Conservation (phyloP, 2,329 filamentous ascomycete genomes). For the Plenodomus tracheiphilus region DNA sequence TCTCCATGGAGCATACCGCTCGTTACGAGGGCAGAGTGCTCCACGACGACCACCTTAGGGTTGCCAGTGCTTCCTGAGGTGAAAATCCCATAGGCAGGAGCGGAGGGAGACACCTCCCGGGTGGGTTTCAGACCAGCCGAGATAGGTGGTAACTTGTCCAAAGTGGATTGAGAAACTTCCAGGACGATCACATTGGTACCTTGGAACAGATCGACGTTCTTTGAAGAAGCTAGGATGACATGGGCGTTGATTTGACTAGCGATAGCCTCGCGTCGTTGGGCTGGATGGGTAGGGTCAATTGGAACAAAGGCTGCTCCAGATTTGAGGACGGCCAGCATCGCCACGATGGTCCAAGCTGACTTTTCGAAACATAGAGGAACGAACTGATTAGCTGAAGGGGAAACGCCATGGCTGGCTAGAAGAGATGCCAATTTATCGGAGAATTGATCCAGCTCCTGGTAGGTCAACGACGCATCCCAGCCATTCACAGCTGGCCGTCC, state of each 20-base stretch:
- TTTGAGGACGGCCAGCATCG: slow-evolving; percentile 49
- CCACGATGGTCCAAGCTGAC: slow-evolving; percentile 27
- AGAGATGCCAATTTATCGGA: no score
- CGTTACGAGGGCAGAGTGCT: slow-evolving; percentile 52
- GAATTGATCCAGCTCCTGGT: slow-evolving; percentile 1
- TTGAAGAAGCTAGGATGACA: background rate
- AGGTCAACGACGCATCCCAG: no score
- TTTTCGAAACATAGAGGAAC: slow-evolving; percentile 32
- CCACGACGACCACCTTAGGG: no score
- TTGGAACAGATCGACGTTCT: no score
- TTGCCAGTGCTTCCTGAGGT: no score
- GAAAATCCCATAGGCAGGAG: no score
- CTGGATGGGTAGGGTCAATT: slow-evolving; percentile 33
- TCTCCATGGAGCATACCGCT: slow-evolving; percentile 1
- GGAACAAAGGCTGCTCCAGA: slow-evolving; percentile 48
- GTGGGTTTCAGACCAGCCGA: no score
- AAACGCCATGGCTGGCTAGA: slow-evolving; percentile 3
- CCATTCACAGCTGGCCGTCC: no score
- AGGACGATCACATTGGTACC: no score
- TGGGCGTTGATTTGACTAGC: slow-evolving; percentile 14
- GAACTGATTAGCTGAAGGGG: slow-evolving; percentile 6
- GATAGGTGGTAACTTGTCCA: no score
- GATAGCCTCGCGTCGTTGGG: slow-evolving; percentile 34
- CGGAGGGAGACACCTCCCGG: no score
- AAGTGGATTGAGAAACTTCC: no score